Evolutionary conservation across 148 eudicot genomes (phyloP).

Genomic region (Camellia lanceoleosa): DNA sequence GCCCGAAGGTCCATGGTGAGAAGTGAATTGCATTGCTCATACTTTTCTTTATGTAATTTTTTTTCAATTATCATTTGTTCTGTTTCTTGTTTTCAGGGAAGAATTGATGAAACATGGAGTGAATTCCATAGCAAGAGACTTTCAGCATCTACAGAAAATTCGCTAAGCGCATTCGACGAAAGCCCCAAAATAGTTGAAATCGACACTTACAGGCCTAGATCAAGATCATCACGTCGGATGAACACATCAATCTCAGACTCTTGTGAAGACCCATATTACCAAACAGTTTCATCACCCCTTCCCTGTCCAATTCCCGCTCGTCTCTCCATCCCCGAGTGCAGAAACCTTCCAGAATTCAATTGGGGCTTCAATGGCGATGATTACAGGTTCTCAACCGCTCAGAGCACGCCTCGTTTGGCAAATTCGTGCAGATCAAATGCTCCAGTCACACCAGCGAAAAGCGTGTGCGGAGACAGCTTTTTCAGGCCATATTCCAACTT

Average conservation of each 20-base stretch:
- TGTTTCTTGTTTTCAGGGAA: constrained; percentile 41
- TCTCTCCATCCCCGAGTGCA: constrained; percentile 44
- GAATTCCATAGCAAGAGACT: constrained; percentile 75
- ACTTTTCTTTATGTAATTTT: not conserved
- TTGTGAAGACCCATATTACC: constrained; percentile 49
- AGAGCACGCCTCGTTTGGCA: constrained; percentile 70
- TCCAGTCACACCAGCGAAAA: constrained; percentile 67
- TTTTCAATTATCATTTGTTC: not conserved
- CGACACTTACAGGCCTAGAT: constrained; percentile 63
- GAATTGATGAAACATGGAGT: constrained; percentile 49
- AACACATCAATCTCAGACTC: constrained; percentile 43
- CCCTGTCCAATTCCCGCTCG: constrained; percentile 49
- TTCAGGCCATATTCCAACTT: constrained; percentile 43
- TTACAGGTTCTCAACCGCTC: constrained; percentile 53
- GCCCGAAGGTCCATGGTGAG: constrained; percentile 60
- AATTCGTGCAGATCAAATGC: constrained; percentile 35
- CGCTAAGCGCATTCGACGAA: constrained; percentile 41
- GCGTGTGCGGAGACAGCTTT: constrained; percentile 70
- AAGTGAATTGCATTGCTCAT: not conserved
- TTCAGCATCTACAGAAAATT: constrained; percentile 54
- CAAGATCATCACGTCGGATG: constrained; percentile 65
- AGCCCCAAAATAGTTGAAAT: constrained; percentile 90
- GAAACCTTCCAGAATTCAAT: constrained; percentile 42
- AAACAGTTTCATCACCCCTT: constrained; percentile 52
- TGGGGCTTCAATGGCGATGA: constrained; percentile 52